Evolutionary conservation across 2,329 filamentous ascomycete species (phyloP), one percentile per base, ranked within the genome.

Genomic region (Botryotinia narcissicola): DNA sequence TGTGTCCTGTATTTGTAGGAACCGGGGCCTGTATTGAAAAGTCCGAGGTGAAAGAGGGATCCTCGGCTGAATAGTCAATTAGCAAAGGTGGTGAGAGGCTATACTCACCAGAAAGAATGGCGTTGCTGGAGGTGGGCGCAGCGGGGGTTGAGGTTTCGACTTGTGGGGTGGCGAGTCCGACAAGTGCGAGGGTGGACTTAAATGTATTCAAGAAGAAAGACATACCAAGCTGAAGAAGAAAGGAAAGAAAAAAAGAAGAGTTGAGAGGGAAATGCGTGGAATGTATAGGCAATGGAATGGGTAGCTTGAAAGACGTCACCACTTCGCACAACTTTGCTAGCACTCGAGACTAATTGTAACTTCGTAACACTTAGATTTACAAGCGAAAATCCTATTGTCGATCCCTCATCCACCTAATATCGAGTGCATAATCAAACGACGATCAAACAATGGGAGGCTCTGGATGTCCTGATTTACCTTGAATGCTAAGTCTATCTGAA

Each of bases 91-190:
- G 37, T 35, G 35, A 40, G 20, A 25, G 32, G 35, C 35, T 35
- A 62, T 25, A 62, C 60, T 62, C 60, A 62, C 32, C 20, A 18
- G 5, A 62, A 37, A 1, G 60, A 25, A n/a, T n/a, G 60, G 60
- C 60, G 16, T 62, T 62, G 60, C 60, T 62, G 60, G 60, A 62
- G 60, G 60, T 62, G 60, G 60, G 37, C 60, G 60, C 35, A 62
- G 35, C 60, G 35, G 60, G 22, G 60, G 60, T 62, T 62, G 60
- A 62, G 35, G 60, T 62, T 37, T 62, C 35, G 16, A 40, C 22
- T 62, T 42, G 60, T 40, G 60, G 60, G 60, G 35, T 40, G 60
- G 60, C 60, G 35, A 40, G 1, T n/a, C 60, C 60, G 60, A 62
- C 20, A 62, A 62, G 22, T 40, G 60, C 35, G 22, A 37, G 22